Base-by-base conservation (phyloP, 2,329 filamentous ascomycete genomes). In the Colletotrichum brevisporum region DNA sequence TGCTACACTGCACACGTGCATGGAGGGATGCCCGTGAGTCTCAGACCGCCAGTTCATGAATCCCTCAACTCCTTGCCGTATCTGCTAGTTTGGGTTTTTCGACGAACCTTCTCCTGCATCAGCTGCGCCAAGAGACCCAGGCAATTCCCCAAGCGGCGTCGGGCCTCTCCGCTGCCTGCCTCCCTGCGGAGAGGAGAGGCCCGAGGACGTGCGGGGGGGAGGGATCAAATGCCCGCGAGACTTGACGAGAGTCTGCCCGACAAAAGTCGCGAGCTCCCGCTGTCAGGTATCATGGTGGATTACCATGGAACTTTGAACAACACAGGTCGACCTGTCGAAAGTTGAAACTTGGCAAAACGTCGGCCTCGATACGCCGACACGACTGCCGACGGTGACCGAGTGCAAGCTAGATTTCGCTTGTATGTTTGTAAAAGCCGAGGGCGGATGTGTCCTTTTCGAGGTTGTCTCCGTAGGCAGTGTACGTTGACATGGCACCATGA, bases 41-140 rank as follows among this genome's bases (percentile, higher is more conserved):
- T 43, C 59, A 63, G n/a, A 47, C 59, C 60, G 65, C 41, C 54
- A 21, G 59, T 57, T 57, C 47, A 52, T 16, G 9, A 13, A 47
- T 13, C 52, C 18, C 26, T 62, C 15, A 36, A 24, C 59, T 15
- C 39, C 4, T 52, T 68, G 48, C 60, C 41, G 47, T 24, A 31
- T 43, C 53, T 24, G 54, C 26, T 58, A 50, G 41, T 65, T 59
- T 51, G 54, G 48, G 53, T 50, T 65, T 50, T 60, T 55, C 24
- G 48, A 59, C n/a, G 21, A 68, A 68, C 31, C 61, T 58, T 68
- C 65, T 65, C 51, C 26, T n/a, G 24, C 43, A 21, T 21, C 16
- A 6, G 31, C 27, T 16, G 10, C 31, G 31, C 31, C 31, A n/a
- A 48, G 41, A 60, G 41, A 55, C 36, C 65, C 48, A 54, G 48